Conservation (phyloP, 2,329 filamentous ascomycete species). For the Rugonectria rugulosa region DNA sequence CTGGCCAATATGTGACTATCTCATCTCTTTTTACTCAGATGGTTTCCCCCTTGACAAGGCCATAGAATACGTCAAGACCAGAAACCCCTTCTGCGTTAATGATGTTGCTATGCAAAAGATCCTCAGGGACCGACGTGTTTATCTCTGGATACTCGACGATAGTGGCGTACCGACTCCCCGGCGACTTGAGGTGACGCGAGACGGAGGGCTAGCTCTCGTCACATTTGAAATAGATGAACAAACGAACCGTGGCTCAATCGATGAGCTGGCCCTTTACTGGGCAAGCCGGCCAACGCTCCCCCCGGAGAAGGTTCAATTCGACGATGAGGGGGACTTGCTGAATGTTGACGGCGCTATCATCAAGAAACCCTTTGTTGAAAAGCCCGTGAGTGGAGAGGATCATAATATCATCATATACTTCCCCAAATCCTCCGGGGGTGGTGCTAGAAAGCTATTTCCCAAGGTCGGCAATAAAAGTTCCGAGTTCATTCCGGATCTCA, state of each 20-base stretch:
- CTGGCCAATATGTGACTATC: constrained; percentile 94
- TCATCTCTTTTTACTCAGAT: constrained; percentile 98
- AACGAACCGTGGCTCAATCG: constrained; percentile 81
- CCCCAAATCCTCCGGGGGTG: constrained; percentile 83
- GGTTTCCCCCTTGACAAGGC: constrained; percentile 97
- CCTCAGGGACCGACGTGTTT: constrained; percentile 93
- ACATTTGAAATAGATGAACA: constrained; percentile 82
- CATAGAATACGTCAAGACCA: constrained; percentile 90
- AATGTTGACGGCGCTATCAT: constrained; percentile 84
- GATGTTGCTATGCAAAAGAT: constrained; percentile 97
- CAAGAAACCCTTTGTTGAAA: constrained; percentile 96
- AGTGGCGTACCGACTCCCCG: constrained; percentile 90
- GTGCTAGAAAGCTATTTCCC: constrained; percentile 89
- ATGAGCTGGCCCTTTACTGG: constrained; percentile 76
- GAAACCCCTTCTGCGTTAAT: constrained; percentile 97
- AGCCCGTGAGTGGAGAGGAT: constrained; percentile 97
- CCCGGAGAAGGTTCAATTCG: constrained; percentile 78
- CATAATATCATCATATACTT: constrained; percentile 99
- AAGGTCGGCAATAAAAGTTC: constrained; percentile 99
- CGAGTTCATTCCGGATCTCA: constrained; percentile 83
- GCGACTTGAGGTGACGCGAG: constrained; percentile 88
- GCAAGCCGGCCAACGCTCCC: constrained; percentile 68
- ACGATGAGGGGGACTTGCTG: constrained; percentile 89
- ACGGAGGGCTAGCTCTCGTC: constrained; percentile 84
- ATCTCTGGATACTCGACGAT: constrained; percentile 85